A percentile compares a stretch with the other conserved stretches of the same genome.
phyloP scores from a whole-genome alignment of 257 asterid genomes.

The Solanum peruvianum region DNA sequence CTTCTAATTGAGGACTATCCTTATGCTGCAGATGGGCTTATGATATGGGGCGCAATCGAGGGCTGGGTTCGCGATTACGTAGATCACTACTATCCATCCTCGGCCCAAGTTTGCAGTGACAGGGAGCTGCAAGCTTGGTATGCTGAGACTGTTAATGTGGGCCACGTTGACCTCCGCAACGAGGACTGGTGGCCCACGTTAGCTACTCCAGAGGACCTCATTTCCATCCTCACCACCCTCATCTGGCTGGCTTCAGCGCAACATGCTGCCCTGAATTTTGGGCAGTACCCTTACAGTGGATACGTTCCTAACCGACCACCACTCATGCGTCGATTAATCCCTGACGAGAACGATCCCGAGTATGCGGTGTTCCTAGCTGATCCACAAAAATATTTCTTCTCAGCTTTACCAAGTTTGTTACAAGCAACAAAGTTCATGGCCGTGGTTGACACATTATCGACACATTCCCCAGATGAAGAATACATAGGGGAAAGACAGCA shows the following conservation, averaged over 20 bases:
- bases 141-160: constrained; percentile 78
- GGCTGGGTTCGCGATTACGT: constrained; percentile 57
- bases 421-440: constrained; percentile 98
- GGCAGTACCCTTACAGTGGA: constrained; percentile 95
- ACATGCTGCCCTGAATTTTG: constrained; percentile 90
- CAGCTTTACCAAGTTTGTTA: constrained; percentile 67
- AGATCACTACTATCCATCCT: constrained; percentile 49
- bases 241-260: constrained; percentile 94
- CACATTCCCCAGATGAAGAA: constrained; percentile 92
- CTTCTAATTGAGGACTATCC: constrained; percentile 76
- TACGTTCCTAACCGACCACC: constrained; percentile 97
- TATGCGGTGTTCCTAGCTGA: constrained; percentile 45
- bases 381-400: constrained; percentile 73
- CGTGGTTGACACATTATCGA: constrained; percentile 78
- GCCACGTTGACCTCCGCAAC: constrained; percentile 63
- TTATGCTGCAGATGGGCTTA: constrained; percentile 75
- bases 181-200: constrained; percentile 94
- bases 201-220: constrained; percentile 55
- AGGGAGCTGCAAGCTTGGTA: constrained; percentile 95
- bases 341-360: constrained; percentile 65
- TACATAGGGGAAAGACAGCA: constrained; percentile 79
- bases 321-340: constrained; percentile 67
- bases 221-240: constrained; percentile 66
- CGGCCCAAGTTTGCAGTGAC: constrained; percentile 57
- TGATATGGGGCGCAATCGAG: constrained; percentile 78